Base-by-base conservation (phyloP, 768 basidiomycete genomes). In the Xanthoconium stramineum region DNA sequence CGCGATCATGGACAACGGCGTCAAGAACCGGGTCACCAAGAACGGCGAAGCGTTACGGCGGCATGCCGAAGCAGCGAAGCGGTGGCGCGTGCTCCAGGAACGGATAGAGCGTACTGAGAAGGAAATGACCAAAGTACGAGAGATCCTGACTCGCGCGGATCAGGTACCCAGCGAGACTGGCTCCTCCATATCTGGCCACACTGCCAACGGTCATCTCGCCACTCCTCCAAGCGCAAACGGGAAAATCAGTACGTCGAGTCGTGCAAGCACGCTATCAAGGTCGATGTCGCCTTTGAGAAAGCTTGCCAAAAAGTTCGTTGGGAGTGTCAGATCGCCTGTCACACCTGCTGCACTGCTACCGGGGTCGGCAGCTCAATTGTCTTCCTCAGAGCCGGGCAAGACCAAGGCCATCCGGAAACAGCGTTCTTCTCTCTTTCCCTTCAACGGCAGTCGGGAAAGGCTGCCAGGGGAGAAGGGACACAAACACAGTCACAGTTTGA, bases 31-130 rank as follows among this genome's bases (percentile, higher is more conserved):
- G 53, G 88, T 94, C 6, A 98, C 95, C 20, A 95, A 94, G 81
- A 98, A 98, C 60, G 96, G 96, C 1, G 96, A 98, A 75, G 93
- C 93, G 35, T 74, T 98, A 47, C 81, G 95, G 57, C 79, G 93
- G 62, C 91, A 92, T 68, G 88, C 89, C 3, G 95, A 97, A 65
- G 92, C 92, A 59, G 88, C 87, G 19, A 84, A 89, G 61, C 81
- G 92, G 47, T 97, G 94, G 94, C 80, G 81, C 58, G 85, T 80
- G 61, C 75, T 97, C 35, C 81, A 81, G 59, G 90, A 93, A 52
- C 83, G 91, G 49, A 93, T 97, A 62, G 66, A 80, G 20, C 78
- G 89, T 54, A 91, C 91, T 12, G 92, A 95, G 62, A 73, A 77
- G 29, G 92, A 94, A 59, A 90, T 97, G 89, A 86, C 88, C 58